Evolutionary conservation across 345 rosid species (phyloP), one percentile per base, ranked within the genome.

Genomic region (Hypericum perforatum): DNA sequence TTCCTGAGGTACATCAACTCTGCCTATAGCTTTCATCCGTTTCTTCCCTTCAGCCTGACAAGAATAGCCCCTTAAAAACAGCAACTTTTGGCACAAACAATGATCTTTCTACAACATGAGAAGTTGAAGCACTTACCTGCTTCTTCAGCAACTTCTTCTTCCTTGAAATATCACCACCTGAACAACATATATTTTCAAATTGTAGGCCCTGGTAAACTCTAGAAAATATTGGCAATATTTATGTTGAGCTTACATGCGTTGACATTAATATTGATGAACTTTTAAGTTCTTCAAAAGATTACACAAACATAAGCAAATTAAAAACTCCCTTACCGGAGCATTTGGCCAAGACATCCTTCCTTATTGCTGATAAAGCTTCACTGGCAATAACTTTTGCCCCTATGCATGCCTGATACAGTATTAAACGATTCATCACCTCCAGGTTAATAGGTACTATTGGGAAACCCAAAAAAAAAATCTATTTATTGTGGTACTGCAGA

Each of bases 1-100:
- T 77, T 92, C 98, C 66, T 92, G 98, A 57, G 98, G 98, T 45
- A 92, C 96, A 65, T 92, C 95, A 8, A 92, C 96, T 77, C 78
- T 92, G 37, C 98, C 98, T 57, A 92, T 81, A 29, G 96, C 75
- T 75, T 91, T 92, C 98, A 92, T 92, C 77, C 98, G 74, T 68
- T 85, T 92, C 89, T 92, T 92, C 59, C 98, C 98, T 68, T 65
- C 98, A 56, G 98, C 96, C 95, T 91, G 75, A 41, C 9, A 45
- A 60, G 32, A 56, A 32, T 11, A 41, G 45, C n/a, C n/a, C n/a
- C n/a, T n/a, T n/a, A 0, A 49, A 2, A 16, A 7, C 14, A 48
- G 37, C 16, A 41, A 37, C 16, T 54, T 49, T n/a, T n/a, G n/a
- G n/a, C n/a, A n/a, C n/a, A n/a, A n/a, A n/a, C n/a, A n/a, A 48